Base-by-base conservation (phyloP, 164 flowering plant species). In the Stephania yunnanensis region DNA sequence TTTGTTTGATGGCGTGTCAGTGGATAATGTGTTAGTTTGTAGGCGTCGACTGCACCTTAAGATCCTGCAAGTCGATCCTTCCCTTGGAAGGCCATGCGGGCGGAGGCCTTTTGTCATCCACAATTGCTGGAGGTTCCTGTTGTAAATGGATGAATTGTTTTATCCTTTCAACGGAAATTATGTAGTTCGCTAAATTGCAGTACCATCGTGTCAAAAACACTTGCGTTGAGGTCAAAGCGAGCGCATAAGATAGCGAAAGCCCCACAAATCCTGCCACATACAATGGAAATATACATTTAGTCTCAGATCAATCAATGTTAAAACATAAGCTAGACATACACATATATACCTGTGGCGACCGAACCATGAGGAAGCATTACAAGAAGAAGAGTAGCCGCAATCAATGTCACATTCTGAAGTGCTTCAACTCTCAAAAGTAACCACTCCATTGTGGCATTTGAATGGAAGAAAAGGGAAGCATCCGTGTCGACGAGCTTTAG, bases 361-460 rank as follows among this genome's bases (percentile, higher is more conserved):
- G 71, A 61, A 72, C 87, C 88, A 67, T 76, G 81, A 4, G 97
- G 98, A 73, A 88, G 84, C 44, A 88, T 78, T 53, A 91, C 83
- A 42, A 92, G 84, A 72, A 92, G 86, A 74, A 89, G 77, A 29
- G 97, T 82, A 68, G 89, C 86, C 29, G 90, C 78, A 76, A 87
- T 85, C 19, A 92, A 72, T 13, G 93, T 92, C 58, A 91, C 42
- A 79, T 90, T 90, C 77, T 88, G 91, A 76, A 91, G 87, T 22
- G 84, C 78, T 80, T 94, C 97, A 3, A 90, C 82, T 76, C 98
- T 82, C n/a, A 92, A 58, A 77, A 87, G 31, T 36, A 91, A 73
- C 98, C 98, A 94, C 69, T 94, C 98, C 81, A 84, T 82, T 68
- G 90, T 78, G 58, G 92, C 93, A 81, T 89, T 94, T 2, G 91